Conservation (phyloP, 345 rosid species). For the Sisymbrium altissimum region DNA sequence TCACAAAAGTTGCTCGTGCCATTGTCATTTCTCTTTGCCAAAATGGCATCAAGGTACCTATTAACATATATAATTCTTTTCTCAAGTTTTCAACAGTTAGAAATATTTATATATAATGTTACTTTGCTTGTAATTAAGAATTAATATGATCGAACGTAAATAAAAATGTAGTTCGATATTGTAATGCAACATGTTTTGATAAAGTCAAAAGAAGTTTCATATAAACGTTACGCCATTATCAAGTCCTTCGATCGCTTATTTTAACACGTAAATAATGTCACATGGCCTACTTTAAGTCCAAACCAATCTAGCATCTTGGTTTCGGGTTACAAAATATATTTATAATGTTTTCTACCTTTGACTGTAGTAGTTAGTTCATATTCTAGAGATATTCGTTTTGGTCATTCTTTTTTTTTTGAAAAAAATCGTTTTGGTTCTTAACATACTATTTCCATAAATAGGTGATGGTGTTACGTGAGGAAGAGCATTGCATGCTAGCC, state of each 20-base stretch:
- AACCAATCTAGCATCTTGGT: not conserved
- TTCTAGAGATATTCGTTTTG: too few species aligned
- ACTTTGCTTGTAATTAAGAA: not conserved
- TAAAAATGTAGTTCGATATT: not conserved
- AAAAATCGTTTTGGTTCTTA: too few species aligned
- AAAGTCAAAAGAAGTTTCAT: not conserved
- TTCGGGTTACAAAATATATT: not conserved
- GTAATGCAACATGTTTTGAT: not conserved
- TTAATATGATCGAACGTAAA: constrained; percentile 1
- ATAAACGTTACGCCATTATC: not conserved
- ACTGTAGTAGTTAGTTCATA: not conserved
- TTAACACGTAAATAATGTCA: constrained; percentile 6
- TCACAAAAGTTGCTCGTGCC: constrained; percentile 55
- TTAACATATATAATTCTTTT: not conserved
- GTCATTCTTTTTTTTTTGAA: too few species aligned
- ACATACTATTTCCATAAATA: not conserved
- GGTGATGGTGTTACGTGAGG: constrained; percentile 40
- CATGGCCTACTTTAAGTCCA: constrained; percentile 1
- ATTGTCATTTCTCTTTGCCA: constrained; percentile 42
- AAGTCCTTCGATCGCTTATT: not conserved
- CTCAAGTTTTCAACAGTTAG: not conserved
- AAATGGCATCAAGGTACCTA: constrained; percentile 48
- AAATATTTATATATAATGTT: not conserved
- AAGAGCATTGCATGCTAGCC: constrained; percentile 44
- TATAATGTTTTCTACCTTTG: not conserved